These are phyloP conservation scores for Cercospora sojina DNA, from an alignment of 2,329 filamentous ascomycete genomes.

Conservation along the genomic window DNA sequence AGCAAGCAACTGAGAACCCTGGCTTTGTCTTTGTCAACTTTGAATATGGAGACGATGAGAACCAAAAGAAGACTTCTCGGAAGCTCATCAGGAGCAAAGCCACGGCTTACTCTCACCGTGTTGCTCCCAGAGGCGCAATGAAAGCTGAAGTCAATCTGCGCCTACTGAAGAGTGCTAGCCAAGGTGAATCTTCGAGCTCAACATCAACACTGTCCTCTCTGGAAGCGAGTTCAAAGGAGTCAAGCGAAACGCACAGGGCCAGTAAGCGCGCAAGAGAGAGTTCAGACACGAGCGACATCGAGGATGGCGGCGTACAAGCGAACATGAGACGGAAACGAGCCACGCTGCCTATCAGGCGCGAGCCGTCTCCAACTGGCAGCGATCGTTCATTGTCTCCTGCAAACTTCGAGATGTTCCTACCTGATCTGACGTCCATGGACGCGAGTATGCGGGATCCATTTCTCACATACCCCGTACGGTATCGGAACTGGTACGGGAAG, in stretches of 20 bases:
- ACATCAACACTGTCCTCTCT: background rate
- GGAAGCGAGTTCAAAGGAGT: background rate
- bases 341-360: constrained; percentile 2
- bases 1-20: constrained; percentile 15
- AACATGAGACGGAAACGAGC: constrained; percentile 17
- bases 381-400: constrained; percentile 21
- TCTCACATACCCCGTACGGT: constrained; percentile 26
- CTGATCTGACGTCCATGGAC: constrained; percentile 20
- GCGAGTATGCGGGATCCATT: constrained; percentile 28
- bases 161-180: constrained; percentile 6
- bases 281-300: constrained; percentile 5
- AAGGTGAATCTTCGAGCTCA: constrained; percentile 7
- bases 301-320: constrained; percentile 3
- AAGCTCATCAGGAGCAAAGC: constrained; percentile 27
- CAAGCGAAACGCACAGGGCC: background rate
- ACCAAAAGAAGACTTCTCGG: constrained; percentile 17
- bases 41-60: constrained; percentile 15
- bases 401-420: constrained; percentile 13
- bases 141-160: constrained; percentile 19
- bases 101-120: constrained; percentile 24
- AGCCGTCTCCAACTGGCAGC: constrained; percentile 8
- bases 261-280: constrained; percentile 7
- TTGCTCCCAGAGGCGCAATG: constrained; percentile 19
- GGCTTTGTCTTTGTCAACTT: constrained; percentile 27
- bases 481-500: constrained; percentile 27